Evolutionary conservation across 805 yeast genomes (phyloP), one percentile per base, ranked within the genome.

Genomic region (Yarrowia divulgata): DNA sequence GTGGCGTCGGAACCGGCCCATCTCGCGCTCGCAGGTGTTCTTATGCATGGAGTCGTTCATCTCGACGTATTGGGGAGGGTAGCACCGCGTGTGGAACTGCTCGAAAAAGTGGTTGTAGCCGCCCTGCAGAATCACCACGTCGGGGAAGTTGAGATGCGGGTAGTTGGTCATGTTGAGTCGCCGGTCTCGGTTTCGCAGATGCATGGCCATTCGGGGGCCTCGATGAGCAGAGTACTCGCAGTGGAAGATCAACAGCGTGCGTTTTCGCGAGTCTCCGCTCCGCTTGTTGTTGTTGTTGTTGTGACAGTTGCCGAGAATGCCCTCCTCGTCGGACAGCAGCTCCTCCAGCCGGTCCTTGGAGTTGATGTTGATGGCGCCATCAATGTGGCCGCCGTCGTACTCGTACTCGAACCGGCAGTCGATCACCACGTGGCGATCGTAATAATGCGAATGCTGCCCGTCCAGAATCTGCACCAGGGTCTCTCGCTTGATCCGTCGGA

Each of bases 391-490:
- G 40, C 98, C 98, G 49, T 85, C 82, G 77, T 82, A 95, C 79
- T 95, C 99, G 80, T 94, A 94, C 74, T 88, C 91, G 76, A 95
- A 95, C 68, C 99, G 85, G 76, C 98, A 93, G 79, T 95, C 99
- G 10, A 95, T 81, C 18, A 95, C 81, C 8, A 85, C 73, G 49
- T 85, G 79, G 42, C 85, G 85, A 71, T 87, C 87, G 74, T 88
- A 92, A 64, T 79, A 80, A 29, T 82, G 77, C 16, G 78, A 72
- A 80, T 82, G 79, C 75, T 84, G 72, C 58, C 91, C 91, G 69
- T 84, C 85, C 69, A 90, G 77, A 57, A 89, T 84, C 60, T 81
- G 83, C 73, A 84, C 84, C 77, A 88, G 81, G 70, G 87, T 88
- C 67, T 80, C 83, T 64, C 84, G 88, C 70, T 81, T 83, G 72